These are phyloP conservation scores for Lentinula raphanica DNA, from an alignment of 768 basidiomycete species.

Conservation along the genomic window DNA sequence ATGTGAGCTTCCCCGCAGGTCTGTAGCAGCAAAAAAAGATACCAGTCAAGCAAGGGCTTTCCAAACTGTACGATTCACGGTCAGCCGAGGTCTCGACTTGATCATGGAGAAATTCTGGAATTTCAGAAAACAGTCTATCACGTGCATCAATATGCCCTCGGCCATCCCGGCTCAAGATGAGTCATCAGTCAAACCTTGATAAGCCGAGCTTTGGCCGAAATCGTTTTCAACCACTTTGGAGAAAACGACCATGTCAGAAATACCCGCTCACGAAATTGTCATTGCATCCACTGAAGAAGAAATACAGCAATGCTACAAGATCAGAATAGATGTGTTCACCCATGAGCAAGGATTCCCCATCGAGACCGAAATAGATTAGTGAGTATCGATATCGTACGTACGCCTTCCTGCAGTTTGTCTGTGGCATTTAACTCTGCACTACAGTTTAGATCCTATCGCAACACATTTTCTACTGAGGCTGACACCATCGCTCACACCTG, in stretches of 20 bases:
- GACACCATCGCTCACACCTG: slow-evolving; percentile 50
- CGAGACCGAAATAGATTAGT: slow-evolving; percentile 76
- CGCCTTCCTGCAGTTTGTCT: background rate
- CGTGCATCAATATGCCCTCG: no score
- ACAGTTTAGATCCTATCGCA: slow-evolving; percentile 57
- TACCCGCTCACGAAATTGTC: slow-evolving; percentile 56
- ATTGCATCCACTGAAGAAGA: slow-evolving; percentile 41
- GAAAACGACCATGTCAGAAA: background rate
- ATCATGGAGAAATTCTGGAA: background rate
- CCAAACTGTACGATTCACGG: background rate
- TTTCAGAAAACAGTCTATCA: background rate
- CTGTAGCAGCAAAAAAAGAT: background rate
- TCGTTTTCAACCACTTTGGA: no score
- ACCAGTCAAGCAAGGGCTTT: background rate
- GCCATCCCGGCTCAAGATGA: no score
- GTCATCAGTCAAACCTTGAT: no score
- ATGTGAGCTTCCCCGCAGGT: background rate
- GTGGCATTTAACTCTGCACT: background rate
- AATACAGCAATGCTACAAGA: slow-evolving; percentile 59
- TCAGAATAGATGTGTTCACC: slow-evolving; percentile 57
- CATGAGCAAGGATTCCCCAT: slow-evolving; percentile 67
- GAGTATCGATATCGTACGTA: slow-evolving; percentile 18
- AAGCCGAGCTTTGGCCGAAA: background rate
- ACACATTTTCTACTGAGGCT: slow-evolving; percentile 73
- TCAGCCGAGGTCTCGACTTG: background rate